phyloP scores from a whole-genome alignment of 345 rosid species.

The Reutealis trisperma region DNA sequence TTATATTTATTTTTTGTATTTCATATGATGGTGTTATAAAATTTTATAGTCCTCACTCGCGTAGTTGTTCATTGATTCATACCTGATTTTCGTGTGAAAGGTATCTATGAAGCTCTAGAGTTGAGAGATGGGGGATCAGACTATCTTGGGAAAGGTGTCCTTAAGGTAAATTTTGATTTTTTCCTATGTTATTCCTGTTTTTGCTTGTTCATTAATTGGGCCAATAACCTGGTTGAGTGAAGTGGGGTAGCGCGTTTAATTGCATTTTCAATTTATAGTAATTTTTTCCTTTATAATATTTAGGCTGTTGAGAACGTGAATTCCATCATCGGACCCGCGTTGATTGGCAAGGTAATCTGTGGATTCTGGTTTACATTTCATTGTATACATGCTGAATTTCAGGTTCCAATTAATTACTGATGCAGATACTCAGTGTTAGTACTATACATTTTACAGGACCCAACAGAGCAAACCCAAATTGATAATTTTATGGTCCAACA shows the following conservation, averaged over 20 bases:
- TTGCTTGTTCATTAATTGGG: background rate
- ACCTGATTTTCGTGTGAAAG: constrained; percentile 28
- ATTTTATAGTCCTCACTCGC: background rate
- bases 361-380: background rate
- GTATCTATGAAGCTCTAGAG: constrained; percentile 93
- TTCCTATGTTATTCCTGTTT: background rate
- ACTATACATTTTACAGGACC: constrained; percentile 50
- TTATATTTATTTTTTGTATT: background rate
- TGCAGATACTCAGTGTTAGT: background rate
- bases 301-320: constrained; percentile 89
- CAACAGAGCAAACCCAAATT: constrained; percentile 77
- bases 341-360: constrained; percentile 73
- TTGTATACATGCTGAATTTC: background rate
- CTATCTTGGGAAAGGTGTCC: constrained; percentile 95
- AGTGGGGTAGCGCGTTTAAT: background rate
- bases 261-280: background rate
- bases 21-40: background rate
- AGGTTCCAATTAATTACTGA: background rate
- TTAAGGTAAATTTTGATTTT: constrained; percentile 48
- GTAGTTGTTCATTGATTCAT: background rate
- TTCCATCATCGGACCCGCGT: constrained; percentile 75
- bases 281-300: background rate
- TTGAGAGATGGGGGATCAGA: constrained; percentile 96
- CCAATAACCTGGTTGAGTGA: background rate
- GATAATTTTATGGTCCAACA: constrained; percentile 92